Conservation (phyloP, 2,329 filamentous ascomycete genomes). For the Aphanocladium album region DNA sequence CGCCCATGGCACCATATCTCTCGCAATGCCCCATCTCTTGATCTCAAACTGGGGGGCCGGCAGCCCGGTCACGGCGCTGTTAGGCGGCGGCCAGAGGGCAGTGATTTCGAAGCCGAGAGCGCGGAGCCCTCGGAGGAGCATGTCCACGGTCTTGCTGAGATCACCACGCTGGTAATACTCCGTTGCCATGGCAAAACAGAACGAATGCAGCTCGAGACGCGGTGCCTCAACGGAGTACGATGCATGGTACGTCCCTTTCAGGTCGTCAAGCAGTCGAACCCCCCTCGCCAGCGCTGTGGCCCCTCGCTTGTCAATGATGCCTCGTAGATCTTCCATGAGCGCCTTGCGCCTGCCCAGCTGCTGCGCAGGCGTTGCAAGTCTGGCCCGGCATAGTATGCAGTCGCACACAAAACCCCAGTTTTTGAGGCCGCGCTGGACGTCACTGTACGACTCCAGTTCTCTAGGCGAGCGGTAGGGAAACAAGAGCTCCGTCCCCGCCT, state of each 20-base stretch:
- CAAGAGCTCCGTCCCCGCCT: constrained; percentile 39
- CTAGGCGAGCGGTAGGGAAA: constrained; percentile 32
- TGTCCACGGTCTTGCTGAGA: constrained; percentile 2
- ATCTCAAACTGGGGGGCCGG: not conserved
- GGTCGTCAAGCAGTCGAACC: not conserved
- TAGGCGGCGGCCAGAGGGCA: not conserved
- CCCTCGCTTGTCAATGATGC: not conserved
- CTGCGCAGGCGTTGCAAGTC: constrained; percentile 17
- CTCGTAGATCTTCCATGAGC: not conserved
- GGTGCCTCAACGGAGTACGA: not conserved
- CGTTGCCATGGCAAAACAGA: not conserved
- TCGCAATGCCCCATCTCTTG: not conserved
- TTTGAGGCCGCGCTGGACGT: constrained; percentile 25
- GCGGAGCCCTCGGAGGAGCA: constrained; percentile 15
- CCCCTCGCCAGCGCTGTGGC: not conserved
- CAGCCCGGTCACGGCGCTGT: not conserved
- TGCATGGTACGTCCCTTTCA: not conserved
- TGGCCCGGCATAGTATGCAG: constrained; percentile 34
- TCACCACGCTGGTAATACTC: not conserved
- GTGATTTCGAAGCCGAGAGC: constrained; percentile 5
- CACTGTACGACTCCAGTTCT: constrained; percentile 21
- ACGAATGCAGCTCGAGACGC: not conserved
- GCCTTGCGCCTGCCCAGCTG: constrained; percentile 16
- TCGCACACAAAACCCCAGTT: constrained; percentile 38
- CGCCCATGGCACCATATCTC: not conserved